Base-by-base conservation (phyloP, 805 yeast species). In the Naumovozyma dairenensis region DNA sequence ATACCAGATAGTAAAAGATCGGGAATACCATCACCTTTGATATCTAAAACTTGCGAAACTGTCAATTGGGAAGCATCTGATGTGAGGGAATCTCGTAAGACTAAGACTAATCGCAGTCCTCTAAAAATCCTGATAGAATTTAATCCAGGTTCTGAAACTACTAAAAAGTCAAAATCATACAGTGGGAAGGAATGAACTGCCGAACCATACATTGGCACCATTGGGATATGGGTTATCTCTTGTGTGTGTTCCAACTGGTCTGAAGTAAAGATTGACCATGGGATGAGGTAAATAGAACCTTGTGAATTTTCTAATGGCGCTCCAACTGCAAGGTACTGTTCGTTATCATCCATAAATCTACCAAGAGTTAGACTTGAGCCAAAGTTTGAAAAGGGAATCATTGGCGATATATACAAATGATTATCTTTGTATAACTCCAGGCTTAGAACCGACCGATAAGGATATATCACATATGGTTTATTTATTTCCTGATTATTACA, bases 81-180 rank as follows among this genome's bases (percentile, higher is more conserved):
- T 8, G 38, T 32, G 5, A 33, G 28, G 3, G 20, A 14, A 33
- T 59, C 59, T 20, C 18, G 31, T 10, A 59, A 53, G 1, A 46
- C 58, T 13, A 58, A 43, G 24, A 52, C 24, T 17, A 38, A 49
- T n/a, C 26, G 21, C 4, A 40, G 3, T 43, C 38, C 18, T 48
- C 43, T 10, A 14, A 46, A 42, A 5, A 73, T 36, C 30, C 63
- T 61, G 1, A 77, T 31, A 1, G 46, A 39, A 4, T 76, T 71
- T 0, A 48, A 26, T 0, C 82, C 81, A 0, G 82, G 80, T 33
- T 69, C 66, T 1, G 73, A 51, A 4, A 72, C 62, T 0, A 67
- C 62, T 6, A 75, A 48, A 31, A 62, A 60, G 7, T 66, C 59
- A 1, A 46, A 22, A 4, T 49, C 60, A 5, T 48, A 36, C 0